Percentiles rank a stretch among this genome's conserved stretches.
phyloP scores from a whole-genome alignment of 768 basidiomycete genomes.

The Jaapia argillacea region DNA sequence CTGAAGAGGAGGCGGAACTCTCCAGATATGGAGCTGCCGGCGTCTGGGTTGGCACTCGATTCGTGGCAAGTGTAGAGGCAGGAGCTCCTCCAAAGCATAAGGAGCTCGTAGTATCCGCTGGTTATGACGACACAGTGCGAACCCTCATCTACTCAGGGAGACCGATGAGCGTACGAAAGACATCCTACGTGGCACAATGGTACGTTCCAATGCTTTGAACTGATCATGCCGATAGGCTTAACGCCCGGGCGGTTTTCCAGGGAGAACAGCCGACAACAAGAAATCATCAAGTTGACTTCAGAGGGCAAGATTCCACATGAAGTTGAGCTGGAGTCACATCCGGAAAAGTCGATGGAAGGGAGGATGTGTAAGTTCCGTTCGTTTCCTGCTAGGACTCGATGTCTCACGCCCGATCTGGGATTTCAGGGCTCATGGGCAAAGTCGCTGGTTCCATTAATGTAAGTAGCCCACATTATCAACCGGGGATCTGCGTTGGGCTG shows the following conservation, averaged over 20 bases:
- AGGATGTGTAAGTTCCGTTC: conserved; percentile 47
- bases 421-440: conserved; percentile 67
- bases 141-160: conserved; percentile 73
- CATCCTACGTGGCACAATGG: conserved; percentile 72
- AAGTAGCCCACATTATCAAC: conserved; percentile 15
- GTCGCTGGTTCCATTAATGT: conserved; percentile 65
- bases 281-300: conserved; percentile 47
- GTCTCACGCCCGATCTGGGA: no score
- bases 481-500: conserved; percentile 4
- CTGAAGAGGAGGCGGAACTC: no score
- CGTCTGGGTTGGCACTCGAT: conserved; percentile 85
- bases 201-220: conserved; percentile 14
- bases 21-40: conserved; percentile 81
- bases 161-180: conserved; percentile 74
- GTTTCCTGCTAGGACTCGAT: no score
- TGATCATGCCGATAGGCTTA: no score
- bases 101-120: conserved; percentile 52
- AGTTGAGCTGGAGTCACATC: conserved; percentile 56
- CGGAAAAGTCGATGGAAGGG: conserved; percentile 53
- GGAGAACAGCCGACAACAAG: conserved; percentile 51
- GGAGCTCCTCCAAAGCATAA: conserved; percentile 71
- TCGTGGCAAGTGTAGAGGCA: conserved; percentile 75
- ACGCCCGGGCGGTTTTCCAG: no score
- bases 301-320: conserved; percentile 71
- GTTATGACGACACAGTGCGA: conserved; percentile 64